phyloP scores from a whole-genome alignment of 2,329 filamentous ascomycete species.

The Tricladium varicosporioides region DNA sequence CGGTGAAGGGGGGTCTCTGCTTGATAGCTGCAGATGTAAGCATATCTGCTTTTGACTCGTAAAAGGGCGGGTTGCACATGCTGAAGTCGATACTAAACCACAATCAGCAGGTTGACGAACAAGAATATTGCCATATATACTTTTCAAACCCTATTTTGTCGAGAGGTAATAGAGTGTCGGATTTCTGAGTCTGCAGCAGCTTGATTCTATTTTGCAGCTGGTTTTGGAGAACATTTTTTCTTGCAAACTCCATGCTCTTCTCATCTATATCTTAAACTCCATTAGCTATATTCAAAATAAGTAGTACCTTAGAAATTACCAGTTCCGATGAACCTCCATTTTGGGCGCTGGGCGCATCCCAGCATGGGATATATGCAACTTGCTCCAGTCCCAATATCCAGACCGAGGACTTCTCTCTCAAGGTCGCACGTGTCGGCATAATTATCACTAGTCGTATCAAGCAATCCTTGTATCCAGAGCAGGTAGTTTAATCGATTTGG shows the following conservation, averaged over 20 bases:
- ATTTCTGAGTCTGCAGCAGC: constrained; percentile 53
- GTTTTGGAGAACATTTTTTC: constrained; percentile 66
- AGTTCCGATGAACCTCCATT: constrained; percentile 73
- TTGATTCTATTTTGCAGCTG: constrained; percentile 60
- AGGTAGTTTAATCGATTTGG: constrained; percentile 82
- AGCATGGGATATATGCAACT: constrained; percentile 90
- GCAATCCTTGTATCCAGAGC: constrained; percentile 77
- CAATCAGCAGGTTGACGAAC: constrained; percentile 12
- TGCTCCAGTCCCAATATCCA: constrained; percentile 89
- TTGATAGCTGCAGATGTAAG: constrained; percentile 63
- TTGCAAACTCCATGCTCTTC: constrained; percentile 64
- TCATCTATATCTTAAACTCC: constrained; percentile 65
- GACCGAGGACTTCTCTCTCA: constrained; percentile 58
- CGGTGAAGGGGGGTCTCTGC: constrained; percentile 63
- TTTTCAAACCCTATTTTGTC: constrained; percentile 46
- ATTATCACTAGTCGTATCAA: constrained; percentile 59
- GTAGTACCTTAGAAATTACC: constrained; percentile 35
- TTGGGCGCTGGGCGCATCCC: constrained; percentile 63
- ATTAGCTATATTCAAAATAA: constrained; percentile 28
- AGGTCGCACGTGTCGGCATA: constrained; percentile 49
- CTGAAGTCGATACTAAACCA: constrained; percentile 66
- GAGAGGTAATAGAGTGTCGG: constrained; percentile 57
- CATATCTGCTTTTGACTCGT: constrained; percentile 71
- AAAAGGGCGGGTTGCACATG: constrained; percentile 97
- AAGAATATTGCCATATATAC: constrained; percentile 20